These are phyloP conservation scores for Berkeleyomyces basicola DNA, from an alignment of 2,329 filamentous ascomycete genomes.

Conservation along the genomic window DNA sequence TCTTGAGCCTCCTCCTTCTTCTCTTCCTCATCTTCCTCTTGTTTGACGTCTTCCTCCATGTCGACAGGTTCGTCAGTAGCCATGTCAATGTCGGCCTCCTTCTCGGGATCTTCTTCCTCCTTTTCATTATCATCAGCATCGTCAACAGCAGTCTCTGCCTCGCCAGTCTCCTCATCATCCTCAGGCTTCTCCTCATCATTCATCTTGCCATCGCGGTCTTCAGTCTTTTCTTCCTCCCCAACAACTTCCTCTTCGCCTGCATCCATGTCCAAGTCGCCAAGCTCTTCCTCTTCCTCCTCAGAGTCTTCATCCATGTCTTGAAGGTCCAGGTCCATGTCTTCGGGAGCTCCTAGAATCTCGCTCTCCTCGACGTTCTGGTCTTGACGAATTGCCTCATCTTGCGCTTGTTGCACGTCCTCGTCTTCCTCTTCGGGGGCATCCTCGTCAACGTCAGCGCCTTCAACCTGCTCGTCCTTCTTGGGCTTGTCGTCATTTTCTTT, in stretches of 20 bases:
- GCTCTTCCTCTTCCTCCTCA: slow-evolving; percentile 30
- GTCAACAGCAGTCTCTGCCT: slow-evolving; percentile 19
- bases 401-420: slow-evolving; percentile 34
- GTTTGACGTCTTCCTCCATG: slow-evolving; percentile 21
- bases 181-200: slow-evolving; percentile 42
- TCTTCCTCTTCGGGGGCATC: slow-evolving; percentile 22
- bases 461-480: slow-evolving; percentile 33
- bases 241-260: slow-evolving; percentile 24
- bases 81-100: slow-evolving; percentile 12
- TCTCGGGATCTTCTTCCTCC: slow-evolving; percentile 19
- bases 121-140: slow-evolving; percentile 18
- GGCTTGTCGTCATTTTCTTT: slow-evolving; percentile 32
- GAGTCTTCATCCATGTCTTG: slow-evolving; percentile 40
- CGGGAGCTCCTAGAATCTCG: slow-evolving; percentile 66
- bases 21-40: slow-evolving; percentile 26
- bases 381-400: slow-evolving; percentile 41
- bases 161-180: slow-evolving; percentile 37
- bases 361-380: slow-evolving; percentile 68
- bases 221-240: slow-evolving; percentile 17
- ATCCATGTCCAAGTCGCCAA: slow-evolving; percentile 39
- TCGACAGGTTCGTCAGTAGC: slow-evolving; percentile 17
- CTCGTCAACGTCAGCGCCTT: slow-evolving; percentile 17
- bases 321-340: slow-evolving; percentile 74
- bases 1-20: slow-evolving; percentile 34
- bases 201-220: slow-evolving; percentile 37